A percentile compares a stretch with the other conserved stretches of the same genome.
These are phyloP conservation scores for Macrocybe gigantea DNA, from an alignment of 768 basidiomycete genomes.

Conservation along the genomic window DNA sequence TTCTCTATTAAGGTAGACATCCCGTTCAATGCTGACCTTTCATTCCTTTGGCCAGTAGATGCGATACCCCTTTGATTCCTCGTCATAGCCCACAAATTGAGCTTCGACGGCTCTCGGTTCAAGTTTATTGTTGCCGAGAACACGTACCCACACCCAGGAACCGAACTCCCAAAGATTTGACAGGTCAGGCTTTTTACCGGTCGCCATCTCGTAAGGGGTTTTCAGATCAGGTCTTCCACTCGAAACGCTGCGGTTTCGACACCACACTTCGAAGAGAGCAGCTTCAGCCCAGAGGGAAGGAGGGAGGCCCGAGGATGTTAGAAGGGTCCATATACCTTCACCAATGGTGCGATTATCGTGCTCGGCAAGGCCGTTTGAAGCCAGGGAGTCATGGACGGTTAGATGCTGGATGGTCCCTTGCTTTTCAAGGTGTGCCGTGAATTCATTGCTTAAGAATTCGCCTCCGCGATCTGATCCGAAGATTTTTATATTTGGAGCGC, in stretches of 20 bases:
- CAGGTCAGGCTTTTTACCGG: conserved; percentile 25
- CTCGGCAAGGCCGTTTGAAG: conserved; percentile 34
- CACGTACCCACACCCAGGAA: conserved; percentile 23
- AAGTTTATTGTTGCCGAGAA: conserved; percentile 20
- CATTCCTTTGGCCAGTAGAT: conserved; percentile 23
- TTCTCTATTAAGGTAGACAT: conserved; percentile 13
- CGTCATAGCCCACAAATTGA: conserved; percentile 29
- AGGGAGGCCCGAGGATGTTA: conserved; percentile 18
- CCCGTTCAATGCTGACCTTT: conserved; percentile 22
- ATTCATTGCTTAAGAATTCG: conserved; percentile 20
- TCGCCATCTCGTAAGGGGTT: conserved; percentile 22
- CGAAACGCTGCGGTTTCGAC: conserved; percentile 16
- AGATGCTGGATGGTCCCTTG: conserved; percentile 22
- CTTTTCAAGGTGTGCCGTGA: conserved; percentile 12
- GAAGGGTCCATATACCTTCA: conserved; percentile 19
- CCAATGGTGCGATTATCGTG: conserved; percentile 25
- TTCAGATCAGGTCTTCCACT: conserved; percentile 15
- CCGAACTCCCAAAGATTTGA: conserved; percentile 24
- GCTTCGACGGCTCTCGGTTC: conserved; percentile 12
- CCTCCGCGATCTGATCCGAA: conserved; percentile 25
- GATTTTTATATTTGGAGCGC: conserved; percentile 9
- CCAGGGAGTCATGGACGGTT: conserved; percentile 24
- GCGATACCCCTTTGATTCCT: conserved; percentile 19
- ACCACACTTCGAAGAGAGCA: conserved; percentile 14
- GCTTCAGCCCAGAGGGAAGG: conserved; percentile 25